Conservation (phyloP, 75 land plant species). For the Sequoia sempervirens region DNA sequence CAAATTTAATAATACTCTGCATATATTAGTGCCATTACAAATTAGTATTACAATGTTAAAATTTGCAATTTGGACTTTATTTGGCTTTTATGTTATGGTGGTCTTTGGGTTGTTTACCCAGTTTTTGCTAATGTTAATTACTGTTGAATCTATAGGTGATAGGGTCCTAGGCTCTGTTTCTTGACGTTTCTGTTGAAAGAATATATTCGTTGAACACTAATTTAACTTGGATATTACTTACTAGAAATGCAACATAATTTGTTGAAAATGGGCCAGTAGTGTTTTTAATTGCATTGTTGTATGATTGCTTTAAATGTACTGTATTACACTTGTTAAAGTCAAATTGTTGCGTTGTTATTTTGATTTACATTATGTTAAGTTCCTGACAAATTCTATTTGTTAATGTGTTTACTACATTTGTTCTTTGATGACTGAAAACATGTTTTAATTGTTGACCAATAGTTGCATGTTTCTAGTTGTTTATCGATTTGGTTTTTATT, state of each 20-base stretch:
- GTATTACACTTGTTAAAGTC: too few relatives aligned
- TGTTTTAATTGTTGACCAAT: neutral
- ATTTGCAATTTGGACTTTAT: neutral
- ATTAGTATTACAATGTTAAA: too few relatives aligned
- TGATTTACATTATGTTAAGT: neutral
- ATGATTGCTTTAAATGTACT: neutral
- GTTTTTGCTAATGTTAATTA: too few relatives aligned
- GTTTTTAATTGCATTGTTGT: neutral
- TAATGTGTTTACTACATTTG: neutral
- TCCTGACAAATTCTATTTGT: too few relatives aligned
- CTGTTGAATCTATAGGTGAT: neutral
- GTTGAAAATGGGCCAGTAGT: neutral
- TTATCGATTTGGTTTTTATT: neutral
- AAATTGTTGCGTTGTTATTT: neutral
- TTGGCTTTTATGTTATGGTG: neutral
- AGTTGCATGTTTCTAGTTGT: neutral
- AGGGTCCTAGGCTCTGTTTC: neutral
- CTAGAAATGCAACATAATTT: neutral
- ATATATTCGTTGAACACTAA: too few relatives aligned
- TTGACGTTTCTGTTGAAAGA: neutral
- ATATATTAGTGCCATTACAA: neutral
- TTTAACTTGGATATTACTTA: too few relatives aligned
- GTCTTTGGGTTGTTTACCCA: neutral
- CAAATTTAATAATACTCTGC: neutral
- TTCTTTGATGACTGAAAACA: neutral